Percentiles rank a stretch among this genome's conserved stretches.
Conservation (phyloP, 169 alveolate genomes). For the Cryptosporidium sp. region DNA sequence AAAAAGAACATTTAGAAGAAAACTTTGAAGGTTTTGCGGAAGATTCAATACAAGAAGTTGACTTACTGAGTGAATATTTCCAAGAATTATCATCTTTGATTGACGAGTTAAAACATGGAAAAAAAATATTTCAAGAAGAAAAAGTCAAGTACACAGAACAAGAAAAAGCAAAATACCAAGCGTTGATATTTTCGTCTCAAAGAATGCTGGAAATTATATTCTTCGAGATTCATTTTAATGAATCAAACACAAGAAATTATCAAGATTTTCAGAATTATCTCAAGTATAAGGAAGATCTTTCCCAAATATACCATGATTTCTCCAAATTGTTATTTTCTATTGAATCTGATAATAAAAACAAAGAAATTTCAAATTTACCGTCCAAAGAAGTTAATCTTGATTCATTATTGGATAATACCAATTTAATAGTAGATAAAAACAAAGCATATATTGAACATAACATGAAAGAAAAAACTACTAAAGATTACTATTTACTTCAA, state of each 20-base stretch:
- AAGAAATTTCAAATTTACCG: background rate
- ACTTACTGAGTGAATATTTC: slow-evolving; percentile 3
- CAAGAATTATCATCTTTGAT: slow-evolving; percentile 21
- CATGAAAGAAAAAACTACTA: background rate
- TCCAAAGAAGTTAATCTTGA: too few relatives aligned
- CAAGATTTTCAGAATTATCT: slow-evolving; percentile 21
- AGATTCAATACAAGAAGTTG: background rate
- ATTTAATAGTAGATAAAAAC: background rate
- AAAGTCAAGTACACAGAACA: background rate
- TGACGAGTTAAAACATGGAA: slow-evolving; percentile 4
- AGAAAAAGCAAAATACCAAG: background rate
- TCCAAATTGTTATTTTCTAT: background rate
- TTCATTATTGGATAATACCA: background rate
- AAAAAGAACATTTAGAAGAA: background rate
- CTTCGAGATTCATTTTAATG: slow-evolving; percentile 29
- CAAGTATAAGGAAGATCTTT: slow-evolving; percentile 10
- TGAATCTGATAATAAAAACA: background rate
- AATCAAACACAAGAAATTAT: slow-evolving; percentile 21
- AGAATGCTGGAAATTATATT: slow-evolving; percentile 20
- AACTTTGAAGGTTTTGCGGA: background rate
- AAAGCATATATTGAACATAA: too few relatives aligned
- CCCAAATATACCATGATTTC: background rate
- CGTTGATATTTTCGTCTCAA: slow-evolving; percentile 18
- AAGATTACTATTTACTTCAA: slow-evolving; percentile 12
- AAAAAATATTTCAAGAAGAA: background rate